phyloP scores from a whole-genome alignment of 2,329 filamentous ascomycete species.

The Cladosporium austrohemisphaericum region DNA sequence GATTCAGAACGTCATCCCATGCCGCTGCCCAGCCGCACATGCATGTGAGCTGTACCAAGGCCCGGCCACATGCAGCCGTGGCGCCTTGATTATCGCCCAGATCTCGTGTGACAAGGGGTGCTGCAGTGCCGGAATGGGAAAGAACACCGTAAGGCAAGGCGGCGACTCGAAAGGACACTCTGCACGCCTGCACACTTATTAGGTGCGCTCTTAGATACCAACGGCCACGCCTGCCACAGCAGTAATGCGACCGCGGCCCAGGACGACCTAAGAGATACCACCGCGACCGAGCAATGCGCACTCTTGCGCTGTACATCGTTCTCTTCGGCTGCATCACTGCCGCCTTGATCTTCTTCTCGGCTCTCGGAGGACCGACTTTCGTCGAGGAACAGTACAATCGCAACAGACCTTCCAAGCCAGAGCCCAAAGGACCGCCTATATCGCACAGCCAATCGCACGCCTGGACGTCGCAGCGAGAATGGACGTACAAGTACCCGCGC shows the following conservation, averaged over 20 bases:
- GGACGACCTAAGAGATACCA: not conserved
- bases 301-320: constrained; percentile 18
- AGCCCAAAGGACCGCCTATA: constrained; percentile 12
- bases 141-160: not conserved
- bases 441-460: constrained; percentile 14
- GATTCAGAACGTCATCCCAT: too few species aligned
- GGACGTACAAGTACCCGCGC: constrained; percentile 23
- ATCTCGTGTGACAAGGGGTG: not conserved
- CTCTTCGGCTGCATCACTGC: constrained; percentile 14
- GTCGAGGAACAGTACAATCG: constrained; percentile 13
- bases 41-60: too few species aligned
- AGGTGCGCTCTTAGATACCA: too few species aligned
- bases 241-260: not conserved
- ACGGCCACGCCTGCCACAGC: too few species aligned
- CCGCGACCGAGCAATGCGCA: constrained; percentile 15
- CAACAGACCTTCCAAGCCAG: not conserved
- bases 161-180: too few species aligned
- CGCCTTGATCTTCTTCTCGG: constrained; percentile 14
- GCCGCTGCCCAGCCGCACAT: too few species aligned
- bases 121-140: not conserved
- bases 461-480: constrained; percentile 13
- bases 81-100: not conserved
- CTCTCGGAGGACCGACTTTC: constrained; percentile 10
- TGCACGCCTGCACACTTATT: too few species aligned
- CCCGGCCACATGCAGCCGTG: not conserved